Evolutionary conservation across 345 rosid species (phyloP).

Genomic region (Microthlaspi erraticum): DNA sequence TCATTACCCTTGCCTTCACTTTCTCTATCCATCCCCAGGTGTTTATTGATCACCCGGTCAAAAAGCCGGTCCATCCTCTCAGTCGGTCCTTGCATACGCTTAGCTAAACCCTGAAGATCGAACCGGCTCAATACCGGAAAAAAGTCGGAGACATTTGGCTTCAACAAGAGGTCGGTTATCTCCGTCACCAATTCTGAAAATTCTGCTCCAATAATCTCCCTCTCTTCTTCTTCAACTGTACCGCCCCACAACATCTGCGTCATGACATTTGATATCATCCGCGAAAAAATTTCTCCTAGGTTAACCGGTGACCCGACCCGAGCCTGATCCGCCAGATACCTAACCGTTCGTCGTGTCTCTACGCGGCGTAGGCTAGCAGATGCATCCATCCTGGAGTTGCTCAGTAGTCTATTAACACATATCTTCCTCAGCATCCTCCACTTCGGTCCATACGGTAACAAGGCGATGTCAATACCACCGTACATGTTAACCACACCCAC

Average conservation of each 20-base stretch:
- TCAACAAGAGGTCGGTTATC: conserved; percentile 12
- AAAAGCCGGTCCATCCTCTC: conserved; percentile 49
- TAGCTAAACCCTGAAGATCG: conserved; percentile 55
- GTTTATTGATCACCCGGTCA: conserved; percentile 46
- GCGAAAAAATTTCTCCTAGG: conserved; percentile 45
- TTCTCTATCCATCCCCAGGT: conserved; percentile 22
- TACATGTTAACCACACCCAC: conserved; percentile 1
- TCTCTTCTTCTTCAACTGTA: conserved; percentile 36
- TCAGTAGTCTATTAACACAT: conserved; percentile 39
- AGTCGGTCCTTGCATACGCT: conserved; percentile 39
- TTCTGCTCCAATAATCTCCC: conserved; percentile 23
- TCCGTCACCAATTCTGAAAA: conserved; percentile 20
- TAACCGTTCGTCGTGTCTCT: conserved; percentile 36
- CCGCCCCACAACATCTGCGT: conserved; percentile 55
- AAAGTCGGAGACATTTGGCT: conserved; percentile 58
- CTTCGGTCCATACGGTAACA: conserved; percentile 25
- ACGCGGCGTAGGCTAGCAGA: conserved; percentile 33
- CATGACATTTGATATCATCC: conserved; percentile 40
- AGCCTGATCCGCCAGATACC: conserved; percentile 20
- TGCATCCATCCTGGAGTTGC: conserved; percentile 44
- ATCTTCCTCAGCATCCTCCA: conserved; percentile 43
- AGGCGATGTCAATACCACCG: conserved; percentile 35
- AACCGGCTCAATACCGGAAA: conserved; percentile 54
- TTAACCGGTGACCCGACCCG: conserved; percentile 44
- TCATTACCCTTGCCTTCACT: conserved; percentile 1